phyloP scores from a whole-genome alignment of 108 stramenopile species.

The Cyclotella choctawhatcheeana region DNA sequence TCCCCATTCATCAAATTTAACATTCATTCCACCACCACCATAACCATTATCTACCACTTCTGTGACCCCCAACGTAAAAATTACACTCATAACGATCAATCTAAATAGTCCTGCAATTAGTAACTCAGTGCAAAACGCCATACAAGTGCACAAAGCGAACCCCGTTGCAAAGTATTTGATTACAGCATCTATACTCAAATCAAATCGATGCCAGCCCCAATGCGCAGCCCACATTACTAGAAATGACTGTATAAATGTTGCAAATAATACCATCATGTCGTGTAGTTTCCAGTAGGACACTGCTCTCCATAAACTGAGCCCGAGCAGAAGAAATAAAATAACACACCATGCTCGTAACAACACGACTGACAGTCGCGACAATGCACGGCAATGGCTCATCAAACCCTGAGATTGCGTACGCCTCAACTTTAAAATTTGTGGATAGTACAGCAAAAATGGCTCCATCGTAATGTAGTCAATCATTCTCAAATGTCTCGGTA shows the following conservation, averaged over 20 bases:
- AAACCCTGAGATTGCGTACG: conserved; percentile 5
- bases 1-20: conserved; percentile 15
- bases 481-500: conserved; percentile 60
- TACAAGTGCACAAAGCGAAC: conserved; percentile 67
- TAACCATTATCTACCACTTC: conserved; percentile 64
- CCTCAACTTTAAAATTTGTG: conserved; percentile 45
- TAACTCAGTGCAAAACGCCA: conserved; percentile 74
- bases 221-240: conserved; percentile 60
- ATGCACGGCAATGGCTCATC: conserved; percentile 36
- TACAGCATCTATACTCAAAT: conserved; percentile 79
- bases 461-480: conserved; percentile 85
- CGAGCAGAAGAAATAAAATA: conserved; percentile 35
- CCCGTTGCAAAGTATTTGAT: conserved; percentile 85
- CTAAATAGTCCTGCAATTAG: conserved; percentile 52
- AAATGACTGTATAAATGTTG: conserved; percentile 68
- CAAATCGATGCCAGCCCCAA: conserved; percentile 65
- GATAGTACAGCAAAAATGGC: conserved; percentile 72
- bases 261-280: conserved; percentile 50
- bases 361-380: conserved; percentile 46
- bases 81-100: conserved; percentile 34
- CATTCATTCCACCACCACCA: conserved; percentile 22
- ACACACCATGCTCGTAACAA: conserved; percentile 34
- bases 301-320: conserved; percentile 31
- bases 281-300: conserved; percentile 35
- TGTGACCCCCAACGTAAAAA: conserved; percentile 52